Conservation (phyloP, 2,329 filamentous ascomycete species). For the Lojkania enalia region DNA sequence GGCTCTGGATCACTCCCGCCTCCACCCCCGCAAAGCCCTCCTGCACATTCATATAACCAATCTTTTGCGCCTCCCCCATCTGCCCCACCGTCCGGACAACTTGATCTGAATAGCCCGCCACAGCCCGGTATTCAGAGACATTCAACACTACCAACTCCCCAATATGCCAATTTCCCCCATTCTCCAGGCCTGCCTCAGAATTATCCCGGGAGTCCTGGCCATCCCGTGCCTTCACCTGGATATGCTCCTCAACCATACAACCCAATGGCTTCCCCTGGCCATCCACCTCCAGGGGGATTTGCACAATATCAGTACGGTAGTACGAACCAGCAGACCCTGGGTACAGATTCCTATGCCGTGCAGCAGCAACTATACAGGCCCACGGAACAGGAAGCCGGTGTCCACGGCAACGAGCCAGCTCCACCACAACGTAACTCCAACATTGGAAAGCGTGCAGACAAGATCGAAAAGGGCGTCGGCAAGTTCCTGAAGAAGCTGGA, state of each 20-base stretch:
- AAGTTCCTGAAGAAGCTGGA: conserved; percentile 78
- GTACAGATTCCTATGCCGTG: conserved; percentile 55
- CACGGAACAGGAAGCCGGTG: conserved; percentile 60
- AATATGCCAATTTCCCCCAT: conserved; percentile 45
- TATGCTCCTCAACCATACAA: conserved; percentile 41
- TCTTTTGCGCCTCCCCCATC: conserved; percentile 47
- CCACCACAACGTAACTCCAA: conserved; percentile 48
- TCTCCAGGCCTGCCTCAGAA: conserved; percentile 35
- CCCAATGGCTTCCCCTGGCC: conserved; percentile 34
- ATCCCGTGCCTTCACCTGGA: conserved; percentile 45
- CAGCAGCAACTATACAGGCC: conserved; percentile 73
- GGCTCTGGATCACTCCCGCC: conserved; percentile 43
- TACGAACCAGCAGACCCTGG: conserved; percentile 34
- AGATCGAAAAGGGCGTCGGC: conserved; percentile 70
- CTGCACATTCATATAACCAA: conserved; percentile 1
- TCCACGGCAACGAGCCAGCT: conserved; percentile 27
- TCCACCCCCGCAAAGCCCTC: conserved; percentile 36
- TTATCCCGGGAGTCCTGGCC: conserved; percentile 18
- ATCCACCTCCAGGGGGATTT: conserved; percentile 58
- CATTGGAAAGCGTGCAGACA: conserved; percentile 67
- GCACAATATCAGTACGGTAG: conserved; percentile 56
- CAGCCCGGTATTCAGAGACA: conserved; percentile 34
- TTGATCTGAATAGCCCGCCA: conserved; percentile 24
- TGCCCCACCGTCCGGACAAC: conserved; percentile 29
- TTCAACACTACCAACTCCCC: conserved; percentile 37